Evolutionary conservation across 2,329 filamentous ascomycete genomes (phyloP).

Genomic region (Cladophialophora carrionii): DNA sequence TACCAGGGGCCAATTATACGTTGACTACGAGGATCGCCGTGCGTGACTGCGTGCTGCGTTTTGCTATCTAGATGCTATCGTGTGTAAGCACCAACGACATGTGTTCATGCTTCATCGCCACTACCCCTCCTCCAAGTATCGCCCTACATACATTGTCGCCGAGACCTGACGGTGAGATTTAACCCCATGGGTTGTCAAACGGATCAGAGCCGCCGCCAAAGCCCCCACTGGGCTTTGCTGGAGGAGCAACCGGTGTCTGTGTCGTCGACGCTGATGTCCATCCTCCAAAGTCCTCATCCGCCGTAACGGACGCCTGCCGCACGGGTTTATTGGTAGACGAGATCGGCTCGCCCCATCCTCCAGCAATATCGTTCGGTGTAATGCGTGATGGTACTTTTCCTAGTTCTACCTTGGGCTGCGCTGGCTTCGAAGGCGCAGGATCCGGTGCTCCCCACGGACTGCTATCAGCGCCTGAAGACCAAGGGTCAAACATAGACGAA

Average conservation of each 20-base stretch:
- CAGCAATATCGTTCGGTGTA: slow-evolving; percentile 65
- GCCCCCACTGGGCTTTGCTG: slow-evolving; percentile 30
- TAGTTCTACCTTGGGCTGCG: slow-evolving; percentile 35
- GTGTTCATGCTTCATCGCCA: slow-evolving; percentile 2
- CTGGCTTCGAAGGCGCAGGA: slow-evolving; percentile 49
- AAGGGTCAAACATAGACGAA: slow-evolving; percentile 67
- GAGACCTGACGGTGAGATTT: neutral
- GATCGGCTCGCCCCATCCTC: slow-evolving; percentile 62
- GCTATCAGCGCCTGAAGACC: slow-evolving; percentile 61
- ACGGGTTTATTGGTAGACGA: slow-evolving; percentile 44
- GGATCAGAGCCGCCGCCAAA: slow-evolving; percentile 38
- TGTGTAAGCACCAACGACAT: neutral
- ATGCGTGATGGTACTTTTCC: slow-evolving; percentile 52
- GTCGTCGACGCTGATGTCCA: slow-evolving; percentile 77
- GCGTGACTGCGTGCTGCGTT: slow-evolving; percentile 13
- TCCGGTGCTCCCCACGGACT: slow-evolving; percentile 79
- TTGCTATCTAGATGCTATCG: slow-evolving; percentile 9
- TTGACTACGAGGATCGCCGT: neutral
- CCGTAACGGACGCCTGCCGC: slow-evolving; percentile 68
- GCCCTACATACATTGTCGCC: neutral
- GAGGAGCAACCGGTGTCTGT: slow-evolving; percentile 34
- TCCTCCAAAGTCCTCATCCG: slow-evolving; percentile 94
- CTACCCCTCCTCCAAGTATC: neutral
- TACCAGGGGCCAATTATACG: slow-evolving; percentile 13
- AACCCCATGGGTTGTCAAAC: slow-evolving; percentile 40